These are phyloP conservation scores for Phytophthora ohioensis DNA, from an alignment of 352 stramenopile genomes.

Conservation along the genomic window DNA sequence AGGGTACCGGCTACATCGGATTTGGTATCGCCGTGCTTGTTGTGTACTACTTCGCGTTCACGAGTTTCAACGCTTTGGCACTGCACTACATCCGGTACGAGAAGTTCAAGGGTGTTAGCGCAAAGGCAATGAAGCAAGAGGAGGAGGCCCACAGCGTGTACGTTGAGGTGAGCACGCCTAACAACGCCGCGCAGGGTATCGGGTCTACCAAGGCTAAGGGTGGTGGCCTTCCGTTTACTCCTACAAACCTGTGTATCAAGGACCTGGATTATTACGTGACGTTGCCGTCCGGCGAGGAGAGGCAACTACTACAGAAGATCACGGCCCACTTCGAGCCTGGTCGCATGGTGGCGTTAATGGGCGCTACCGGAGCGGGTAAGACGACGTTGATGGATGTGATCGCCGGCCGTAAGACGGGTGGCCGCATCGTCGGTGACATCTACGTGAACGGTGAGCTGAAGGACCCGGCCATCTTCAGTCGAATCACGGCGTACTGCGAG, in stretches of 20 bases:
- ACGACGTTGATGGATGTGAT: slow-evolving; percentile 70
- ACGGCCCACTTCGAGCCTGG: slow-evolving; percentile 52
- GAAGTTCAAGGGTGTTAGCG: slow-evolving; percentile 34
- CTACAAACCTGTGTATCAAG: slow-evolving; percentile 51
- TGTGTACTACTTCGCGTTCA: slow-evolving; percentile 56
- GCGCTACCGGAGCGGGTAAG: slow-evolving; percentile 62
- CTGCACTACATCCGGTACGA: slow-evolving; percentile 60
- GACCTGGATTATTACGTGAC: slow-evolving; percentile 64
- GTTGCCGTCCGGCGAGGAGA: slow-evolving; percentile 56
- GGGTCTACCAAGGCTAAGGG: neutral
- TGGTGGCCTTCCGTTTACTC: slow-evolving; percentile 42
- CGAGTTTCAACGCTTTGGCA: slow-evolving; percentile 41
- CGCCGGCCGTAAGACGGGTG: slow-evolving; percentile 59
- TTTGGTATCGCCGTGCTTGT: slow-evolving; percentile 45
- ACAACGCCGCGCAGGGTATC: neutral
- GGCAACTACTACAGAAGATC: slow-evolving; percentile 43
- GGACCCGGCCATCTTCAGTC: slow-evolving; percentile 75
- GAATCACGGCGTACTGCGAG: slow-evolving; percentile 71
- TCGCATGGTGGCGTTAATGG: slow-evolving; percentile 51
- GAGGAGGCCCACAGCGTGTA: slow-evolving; percentile 39
- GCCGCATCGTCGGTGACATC: slow-evolving; percentile 82
- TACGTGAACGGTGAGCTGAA: slow-evolving; percentile 89
- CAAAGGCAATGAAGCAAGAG: slow-evolving; percentile 26
- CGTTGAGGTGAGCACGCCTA: slow-evolving; percentile 39
- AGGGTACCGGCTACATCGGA: slow-evolving; percentile 49